A percentile compares a stretch with the other conserved stretches of the same genome.
Conservation (phyloP, 257 asterid species). For the Henckelia pumila region DNA sequence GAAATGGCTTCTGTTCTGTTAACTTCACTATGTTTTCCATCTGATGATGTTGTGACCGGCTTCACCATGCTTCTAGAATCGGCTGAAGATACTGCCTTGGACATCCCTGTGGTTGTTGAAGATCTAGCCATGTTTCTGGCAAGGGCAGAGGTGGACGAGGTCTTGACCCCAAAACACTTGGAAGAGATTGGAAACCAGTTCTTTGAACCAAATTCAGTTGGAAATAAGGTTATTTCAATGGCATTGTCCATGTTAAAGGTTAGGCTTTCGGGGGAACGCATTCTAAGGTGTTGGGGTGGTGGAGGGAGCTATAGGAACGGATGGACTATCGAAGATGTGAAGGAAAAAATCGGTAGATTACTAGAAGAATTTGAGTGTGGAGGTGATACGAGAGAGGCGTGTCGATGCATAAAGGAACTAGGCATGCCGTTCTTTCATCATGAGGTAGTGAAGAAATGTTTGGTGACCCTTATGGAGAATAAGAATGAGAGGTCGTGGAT, state of each 20-base stretch:
- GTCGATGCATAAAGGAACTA: constrained; percentile 55
- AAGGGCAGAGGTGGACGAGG: constrained; percentile 84
- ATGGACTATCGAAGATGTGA: constrained; percentile 79
- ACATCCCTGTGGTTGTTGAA: constrained; percentile 72
- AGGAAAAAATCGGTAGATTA: constrained; percentile 68
- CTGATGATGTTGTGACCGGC: constrained; percentile 76
- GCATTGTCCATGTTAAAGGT: constrained; percentile 67
- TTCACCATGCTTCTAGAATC: constrained; percentile 71
- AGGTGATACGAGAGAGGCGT: constrained; percentile 81
- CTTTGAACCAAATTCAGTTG: constrained; percentile 49
- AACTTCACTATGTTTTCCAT: constrained; percentile 75
- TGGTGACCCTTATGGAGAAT: constrained; percentile 72
- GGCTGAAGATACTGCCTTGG: constrained; percentile 88
- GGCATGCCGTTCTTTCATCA: too few relatives aligned
- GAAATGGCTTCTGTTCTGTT: constrained; percentile 90
- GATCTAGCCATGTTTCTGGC: constrained; percentile 85
- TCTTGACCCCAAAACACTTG: constrained; percentile 74
- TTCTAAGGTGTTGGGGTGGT: constrained; percentile 87
- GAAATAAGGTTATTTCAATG: constrained; percentile 63
- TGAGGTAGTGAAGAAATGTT: constrained; percentile 3
- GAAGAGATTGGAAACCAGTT: constrained; percentile 70
- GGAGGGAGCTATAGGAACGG: constrained; percentile 65
- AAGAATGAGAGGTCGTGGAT: constrained; percentile 67
- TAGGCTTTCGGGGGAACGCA: constrained; percentile 82
- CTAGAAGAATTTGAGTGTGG: constrained; percentile 76